Evolutionary conservation across 2,329 filamentous ascomycete genomes (phyloP).

Genomic region (Rachicladosporium sp.): DNA sequence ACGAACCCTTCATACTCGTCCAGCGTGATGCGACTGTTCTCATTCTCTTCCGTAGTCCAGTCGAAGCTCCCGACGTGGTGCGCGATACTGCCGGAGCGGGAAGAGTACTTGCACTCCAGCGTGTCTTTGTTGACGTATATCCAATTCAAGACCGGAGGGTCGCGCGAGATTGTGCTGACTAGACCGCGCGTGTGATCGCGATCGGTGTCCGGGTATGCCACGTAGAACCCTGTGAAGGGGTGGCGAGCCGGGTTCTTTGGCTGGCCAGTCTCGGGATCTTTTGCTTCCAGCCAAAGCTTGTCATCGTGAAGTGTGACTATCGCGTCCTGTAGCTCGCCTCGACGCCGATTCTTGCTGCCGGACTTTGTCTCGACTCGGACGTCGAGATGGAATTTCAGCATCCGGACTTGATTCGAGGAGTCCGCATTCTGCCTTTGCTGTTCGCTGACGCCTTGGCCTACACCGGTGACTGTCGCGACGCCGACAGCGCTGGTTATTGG

Average conservation of each 20-base stretch:
- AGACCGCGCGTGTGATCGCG: slow-evolving; percentile 33
- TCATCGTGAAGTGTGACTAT: slow-evolving; percentile 35
- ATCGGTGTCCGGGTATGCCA: slow-evolving; percentile 37
- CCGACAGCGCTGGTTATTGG: slow-evolving; percentile 27
- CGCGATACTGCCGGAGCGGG: slow-evolving; percentile 45
- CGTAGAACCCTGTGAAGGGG: slow-evolving; percentile 40
- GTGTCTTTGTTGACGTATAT: slow-evolving; percentile 52
- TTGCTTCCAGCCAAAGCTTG: slow-evolving; percentile 28
- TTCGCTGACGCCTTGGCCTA: slow-evolving; percentile 38
- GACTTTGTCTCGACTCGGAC: slow-evolving; percentile 28
- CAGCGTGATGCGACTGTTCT: slow-evolving; percentile 43
- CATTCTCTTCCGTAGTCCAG: slow-evolving; percentile 52
- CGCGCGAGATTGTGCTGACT: slow-evolving; percentile 36
- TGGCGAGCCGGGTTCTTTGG: slow-evolving; percentile 26
- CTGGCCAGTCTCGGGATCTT: slow-evolving; percentile 12
- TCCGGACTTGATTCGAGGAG: slow-evolving; percentile 36
- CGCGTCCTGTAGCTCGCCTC: slow-evolving; percentile 28
- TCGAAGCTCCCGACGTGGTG: slow-evolving; percentile 77
- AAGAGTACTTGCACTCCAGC: slow-evolving; percentile 49
- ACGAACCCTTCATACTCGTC: slow-evolving; percentile 47
- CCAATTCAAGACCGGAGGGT: slow-evolving; percentile 57
- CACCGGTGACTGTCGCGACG: slow-evolving; percentile 38
- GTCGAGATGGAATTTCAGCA: slow-evolving; percentile 40
- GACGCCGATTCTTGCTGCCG: slow-evolving; percentile 15
- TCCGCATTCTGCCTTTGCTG: slow-evolving; percentile 39